Conservation (phyloP, 1,284 basidiomycete species). For the Phellopilus nigrolimitatus region DNA sequence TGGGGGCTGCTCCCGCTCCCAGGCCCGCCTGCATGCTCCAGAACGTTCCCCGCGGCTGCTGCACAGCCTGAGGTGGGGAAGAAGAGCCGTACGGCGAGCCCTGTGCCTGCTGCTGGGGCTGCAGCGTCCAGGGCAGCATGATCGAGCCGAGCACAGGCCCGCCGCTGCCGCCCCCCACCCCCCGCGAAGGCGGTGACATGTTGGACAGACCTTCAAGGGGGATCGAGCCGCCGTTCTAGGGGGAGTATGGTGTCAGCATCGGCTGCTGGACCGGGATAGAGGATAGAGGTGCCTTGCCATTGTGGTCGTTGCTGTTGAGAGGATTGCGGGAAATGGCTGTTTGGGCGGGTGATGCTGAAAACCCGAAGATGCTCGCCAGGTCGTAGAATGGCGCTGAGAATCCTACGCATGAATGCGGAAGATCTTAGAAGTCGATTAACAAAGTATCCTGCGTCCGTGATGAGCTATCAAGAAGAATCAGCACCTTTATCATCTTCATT, state of each 20-base stretch:
- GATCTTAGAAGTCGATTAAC: conserved; percentile 72
- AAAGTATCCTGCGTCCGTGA: conserved; percentile 37
- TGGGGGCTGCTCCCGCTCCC: too few species aligned
- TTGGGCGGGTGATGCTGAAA: conserved; percentile 24
- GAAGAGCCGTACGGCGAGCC: background rate
- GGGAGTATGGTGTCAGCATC: background rate
- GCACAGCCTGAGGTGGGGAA: conserved; percentile 2
- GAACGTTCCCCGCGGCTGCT: conserved; percentile 18
- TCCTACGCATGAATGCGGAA: conserved; percentile 22
- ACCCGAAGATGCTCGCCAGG: conserved; percentile 51
- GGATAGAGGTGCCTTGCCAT: conserved; percentile 21
- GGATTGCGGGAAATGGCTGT: conserved; percentile 11
- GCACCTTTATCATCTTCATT: background rate
- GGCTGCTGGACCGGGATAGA: conserved; percentile 10
- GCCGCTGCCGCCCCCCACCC: background rate
- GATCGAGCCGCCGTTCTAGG: conserved; percentile 11
- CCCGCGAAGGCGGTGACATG: conserved; percentile 3
- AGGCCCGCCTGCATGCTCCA: conserved; percentile 9
- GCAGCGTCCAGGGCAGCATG: conserved; percentile 47
- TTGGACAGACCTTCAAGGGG: conserved; percentile 11
- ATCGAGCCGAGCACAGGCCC: conserved; percentile 36
- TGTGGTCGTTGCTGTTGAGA: too few species aligned
- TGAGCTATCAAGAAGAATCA: conserved; percentile 8
- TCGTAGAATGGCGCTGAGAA: conserved; percentile 39
- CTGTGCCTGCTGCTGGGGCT: conserved; percentile 20